Evolutionary conservation across 164 flowering plant species (phyloP).

Genomic region (Pachysandra terminalis): DNA sequence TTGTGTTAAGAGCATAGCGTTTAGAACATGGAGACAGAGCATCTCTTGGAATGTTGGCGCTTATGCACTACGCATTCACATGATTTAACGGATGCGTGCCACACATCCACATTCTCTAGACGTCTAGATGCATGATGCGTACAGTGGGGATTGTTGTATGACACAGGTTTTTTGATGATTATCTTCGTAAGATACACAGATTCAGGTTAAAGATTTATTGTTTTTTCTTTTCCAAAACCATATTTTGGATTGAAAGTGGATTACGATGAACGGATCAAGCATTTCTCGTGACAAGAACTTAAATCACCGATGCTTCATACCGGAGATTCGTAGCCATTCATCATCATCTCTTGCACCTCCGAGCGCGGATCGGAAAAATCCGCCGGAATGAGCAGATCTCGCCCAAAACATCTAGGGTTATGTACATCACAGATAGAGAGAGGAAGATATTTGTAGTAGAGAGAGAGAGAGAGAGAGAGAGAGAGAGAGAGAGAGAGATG

Average conservation of each 20-base stretch:
- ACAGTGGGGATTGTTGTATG: slow-evolving; percentile 6
- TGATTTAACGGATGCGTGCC: no score
- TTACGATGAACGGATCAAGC: slow-evolving; percentile 26
- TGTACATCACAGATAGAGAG: no score
- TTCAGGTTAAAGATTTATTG: background rate
- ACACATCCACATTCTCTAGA: no score
- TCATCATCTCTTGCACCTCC: slow-evolving; percentile 4
- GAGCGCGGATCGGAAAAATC: slow-evolving; percentile 8
- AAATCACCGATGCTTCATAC: slow-evolving; percentile 16
- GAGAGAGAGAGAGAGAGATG: slow-evolving; percentile 8
- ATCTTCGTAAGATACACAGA: background rate
- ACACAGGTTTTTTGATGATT: background rate
- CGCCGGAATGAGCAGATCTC: no score
- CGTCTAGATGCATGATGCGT: no score
- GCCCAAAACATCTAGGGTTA: no score
- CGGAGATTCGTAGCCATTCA: slow-evolving; percentile 10
- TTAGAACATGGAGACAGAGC: no score
- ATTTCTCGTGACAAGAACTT: slow-evolving; percentile 13
- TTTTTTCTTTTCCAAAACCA: slow-evolving; percentile 39
- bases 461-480: slow-evolving; percentile 7
- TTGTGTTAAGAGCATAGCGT: no score
- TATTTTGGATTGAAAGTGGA: slow-evolving; percentile 30
- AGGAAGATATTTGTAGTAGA: slow-evolving; percentile 8
- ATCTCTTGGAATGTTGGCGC: no score
- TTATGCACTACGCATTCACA: no score